Evolutionary conservation across 208 protist species (phyloP).

Genomic region (Plasmodiophora brassicae): DNA sequence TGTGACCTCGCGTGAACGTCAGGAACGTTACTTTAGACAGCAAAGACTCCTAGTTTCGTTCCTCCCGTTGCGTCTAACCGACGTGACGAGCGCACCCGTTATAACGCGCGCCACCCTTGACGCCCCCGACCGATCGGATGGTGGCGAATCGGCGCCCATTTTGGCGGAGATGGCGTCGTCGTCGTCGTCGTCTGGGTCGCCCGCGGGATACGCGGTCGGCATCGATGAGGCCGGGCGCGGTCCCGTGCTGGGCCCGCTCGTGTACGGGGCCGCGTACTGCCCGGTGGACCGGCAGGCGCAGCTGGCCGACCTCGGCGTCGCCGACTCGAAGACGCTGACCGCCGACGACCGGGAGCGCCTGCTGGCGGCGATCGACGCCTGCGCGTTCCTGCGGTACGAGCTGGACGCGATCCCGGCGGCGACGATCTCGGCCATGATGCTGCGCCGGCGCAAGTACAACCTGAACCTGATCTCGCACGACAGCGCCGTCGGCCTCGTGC

Average conservation of each 20-base stretch:
- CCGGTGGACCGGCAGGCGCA: neutral
- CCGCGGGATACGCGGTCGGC: constrained; percentile 47
- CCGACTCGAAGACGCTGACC: constrained; percentile 50
- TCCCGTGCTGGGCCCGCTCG: constrained; percentile 52
- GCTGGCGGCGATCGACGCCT: neutral
- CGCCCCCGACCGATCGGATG: too few relatives aligned
- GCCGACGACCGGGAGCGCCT: constrained; percentile 36
- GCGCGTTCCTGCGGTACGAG: neutral
- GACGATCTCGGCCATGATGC: constrained; percentile 50
- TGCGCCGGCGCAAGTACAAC: neutral
- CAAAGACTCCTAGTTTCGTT: too few relatives aligned
- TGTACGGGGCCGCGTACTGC: constrained; percentile 50
- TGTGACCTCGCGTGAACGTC: too few relatives aligned
- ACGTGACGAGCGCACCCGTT: too few relatives aligned
- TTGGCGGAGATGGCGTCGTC: too few relatives aligned
- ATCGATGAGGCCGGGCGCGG: constrained; percentile 68
- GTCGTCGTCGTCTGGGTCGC: too few relatives aligned
- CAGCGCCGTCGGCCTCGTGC: constrained; percentile 39
- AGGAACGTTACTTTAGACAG: too few relatives aligned
- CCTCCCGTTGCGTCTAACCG: too few relatives aligned
- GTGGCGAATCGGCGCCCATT: too few relatives aligned
- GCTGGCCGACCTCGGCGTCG: constrained; percentile 31
- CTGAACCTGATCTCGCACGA: constrained; percentile 48
- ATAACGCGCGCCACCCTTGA: too few relatives aligned
- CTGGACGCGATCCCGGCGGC: constrained; percentile 38